Percentiles rank a stretch among this genome's conserved stretches.
These are phyloP conservation scores for Auricularia sp. DNA, from an alignment of 768 basidiomycete genomes.

Conservation along the genomic window DNA sequence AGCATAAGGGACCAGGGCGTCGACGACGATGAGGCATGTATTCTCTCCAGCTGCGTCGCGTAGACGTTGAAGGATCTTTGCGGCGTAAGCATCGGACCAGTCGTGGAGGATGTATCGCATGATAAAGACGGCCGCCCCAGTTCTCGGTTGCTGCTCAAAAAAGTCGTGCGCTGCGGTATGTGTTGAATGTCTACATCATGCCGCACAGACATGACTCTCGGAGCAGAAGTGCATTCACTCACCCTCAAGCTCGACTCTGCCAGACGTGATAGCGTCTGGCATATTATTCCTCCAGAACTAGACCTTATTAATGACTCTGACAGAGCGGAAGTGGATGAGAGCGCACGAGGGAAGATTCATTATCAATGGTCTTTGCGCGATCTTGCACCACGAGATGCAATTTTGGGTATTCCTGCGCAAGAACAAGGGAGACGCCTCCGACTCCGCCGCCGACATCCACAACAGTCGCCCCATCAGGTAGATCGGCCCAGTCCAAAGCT, in stretches of 20 bases:
- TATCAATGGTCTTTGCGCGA: slow-evolving; percentile 9
- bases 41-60: slow-evolving; percentile 1
- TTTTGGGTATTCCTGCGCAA: slow-evolving; percentile 7
- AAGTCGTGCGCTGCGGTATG: background rate
- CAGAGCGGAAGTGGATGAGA: too few relatives aligned
- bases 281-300: slow-evolving; percentile 3
- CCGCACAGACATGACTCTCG: background rate
- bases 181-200: slow-evolving; percentile 12
- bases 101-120: slow-evolving; percentile 12
- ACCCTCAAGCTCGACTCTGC: slow-evolving; percentile 7
- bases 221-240: too few relatives aligned
- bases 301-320: background rate
- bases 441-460: slow-evolving; percentile 18
- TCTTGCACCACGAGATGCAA: slow-evolving; percentile 16
- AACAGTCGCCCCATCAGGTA: slow-evolving; percentile 10
- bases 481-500: background rate
- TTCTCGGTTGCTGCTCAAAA: background rate
- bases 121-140: slow-evolving; percentile 8
- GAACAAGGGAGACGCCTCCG: slow-evolving; percentile 8
- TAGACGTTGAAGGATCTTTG: slow-evolving; percentile 7
- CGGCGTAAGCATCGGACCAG: slow-evolving; percentile 7
- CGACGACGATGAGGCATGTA: slow-evolving; percentile 10
- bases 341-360: background rate
- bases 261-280: slow-evolving; percentile 5
- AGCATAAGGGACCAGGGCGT: slow-evolving; percentile 2